Evolutionary conservation across 2,329 filamentous ascomycete species (phyloP).

Genomic region (Trichoderma endophyticum): DNA sequence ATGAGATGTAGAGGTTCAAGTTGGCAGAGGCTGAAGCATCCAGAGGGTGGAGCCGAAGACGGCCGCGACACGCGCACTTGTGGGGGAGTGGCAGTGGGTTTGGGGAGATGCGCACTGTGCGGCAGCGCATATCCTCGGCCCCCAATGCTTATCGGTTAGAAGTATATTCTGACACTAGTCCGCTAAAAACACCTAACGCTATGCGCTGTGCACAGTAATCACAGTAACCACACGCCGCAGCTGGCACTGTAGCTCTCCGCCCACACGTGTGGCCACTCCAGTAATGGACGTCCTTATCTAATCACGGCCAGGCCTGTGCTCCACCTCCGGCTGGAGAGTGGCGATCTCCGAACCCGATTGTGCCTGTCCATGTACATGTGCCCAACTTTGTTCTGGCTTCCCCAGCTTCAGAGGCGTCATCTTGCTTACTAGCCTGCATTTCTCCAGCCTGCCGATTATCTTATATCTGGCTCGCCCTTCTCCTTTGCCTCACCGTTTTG

Average conservation of each 20-base stretch:
- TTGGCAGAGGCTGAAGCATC: slow-evolving; percentile 20
- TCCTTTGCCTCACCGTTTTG: not conserved
- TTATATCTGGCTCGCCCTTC: not conserved
- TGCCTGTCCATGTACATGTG: slow-evolving; percentile 18
- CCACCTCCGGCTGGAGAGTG: slow-evolving; percentile 25
- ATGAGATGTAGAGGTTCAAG: slow-evolving; percentile 8
- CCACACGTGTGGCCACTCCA: not conserved
- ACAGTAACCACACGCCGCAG: not conserved
- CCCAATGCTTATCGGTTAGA: too few species aligned
- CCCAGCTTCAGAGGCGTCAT: not conserved
- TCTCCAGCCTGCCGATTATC: not conserved
- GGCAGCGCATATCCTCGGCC: not conserved
- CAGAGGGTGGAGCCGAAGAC: slow-evolving; percentile 17
- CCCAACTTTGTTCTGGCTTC: not conserved
- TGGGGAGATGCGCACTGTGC: not conserved
- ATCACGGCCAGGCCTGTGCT: not conserved
- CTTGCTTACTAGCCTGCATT: slow-evolving; percentile 3
- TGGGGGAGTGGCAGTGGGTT: not conserved
- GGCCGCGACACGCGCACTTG: slow-evolving; percentile 12
- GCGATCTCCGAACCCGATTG: slow-evolving; percentile 38
- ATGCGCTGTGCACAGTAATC: not conserved
- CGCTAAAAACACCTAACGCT: not conserved
- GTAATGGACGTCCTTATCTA: not conserved
- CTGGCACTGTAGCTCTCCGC: not conserved
- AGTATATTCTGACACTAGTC: not conserved